Percentiles rank a stretch among this genome's conserved stretches.
Evolutionary conservation across 345 rosid species (phyloP).

Genomic region (Lumnitzera littorea): DNA sequence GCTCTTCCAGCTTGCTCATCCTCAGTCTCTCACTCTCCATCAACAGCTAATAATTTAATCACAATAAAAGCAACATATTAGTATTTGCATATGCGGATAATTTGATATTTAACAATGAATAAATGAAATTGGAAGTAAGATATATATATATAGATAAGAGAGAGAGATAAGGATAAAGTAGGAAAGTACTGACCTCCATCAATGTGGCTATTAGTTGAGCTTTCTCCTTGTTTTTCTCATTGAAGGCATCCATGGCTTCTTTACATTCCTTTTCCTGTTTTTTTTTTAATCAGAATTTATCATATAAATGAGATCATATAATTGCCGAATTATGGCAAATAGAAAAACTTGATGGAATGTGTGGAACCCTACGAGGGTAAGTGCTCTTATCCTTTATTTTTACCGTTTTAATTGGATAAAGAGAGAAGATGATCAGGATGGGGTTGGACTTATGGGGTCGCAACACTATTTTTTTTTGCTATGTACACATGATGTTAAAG

Average conservation of each 20-base stretch:
- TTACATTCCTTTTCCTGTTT: slow-evolving; percentile 71
- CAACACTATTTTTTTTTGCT: no score
- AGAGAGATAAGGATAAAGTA: no score
- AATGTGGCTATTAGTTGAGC: slow-evolving; percentile 34
- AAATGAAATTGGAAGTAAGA: background rate
- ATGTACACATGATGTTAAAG: no score
- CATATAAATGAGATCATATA: no score
- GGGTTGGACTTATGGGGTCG: no score
- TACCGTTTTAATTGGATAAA: no score
- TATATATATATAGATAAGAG: background rate
- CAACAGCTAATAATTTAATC: slow-evolving; percentile 34
- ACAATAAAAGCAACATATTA: background rate
- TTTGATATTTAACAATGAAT: background rate
- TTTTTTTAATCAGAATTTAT: no score
- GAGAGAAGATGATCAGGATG: no score
- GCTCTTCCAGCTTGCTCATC: slow-evolving; percentile 68
- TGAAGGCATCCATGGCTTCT: slow-evolving; percentile 62
- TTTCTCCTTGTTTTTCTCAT: slow-evolving; percentile 72
- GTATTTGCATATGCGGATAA: background rate
- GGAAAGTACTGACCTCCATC: slow-evolving; percentile 30
- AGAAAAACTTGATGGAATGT: no score
- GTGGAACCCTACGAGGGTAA: no score
- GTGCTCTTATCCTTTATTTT: no score
- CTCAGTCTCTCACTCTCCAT: slow-evolving; percentile 64
- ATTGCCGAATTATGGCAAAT: no score